A percentile compares a stretch with the other conserved stretches of the same genome.
phyloP scores from a whole-genome alignment of 768 basidiomycete genomes.

The Suillus subaureus region DNA sequence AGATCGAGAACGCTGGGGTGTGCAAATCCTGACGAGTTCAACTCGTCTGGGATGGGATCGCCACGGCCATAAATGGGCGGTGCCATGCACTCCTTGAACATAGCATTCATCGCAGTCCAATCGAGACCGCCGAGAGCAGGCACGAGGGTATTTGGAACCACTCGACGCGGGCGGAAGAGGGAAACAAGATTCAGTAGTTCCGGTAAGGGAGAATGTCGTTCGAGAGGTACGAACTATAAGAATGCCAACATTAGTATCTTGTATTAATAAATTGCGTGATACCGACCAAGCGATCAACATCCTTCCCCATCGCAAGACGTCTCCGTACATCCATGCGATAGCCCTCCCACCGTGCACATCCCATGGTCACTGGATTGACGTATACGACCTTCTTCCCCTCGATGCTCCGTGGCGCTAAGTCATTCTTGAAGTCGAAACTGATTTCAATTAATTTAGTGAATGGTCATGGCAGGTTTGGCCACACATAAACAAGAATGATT shows the following conservation, averaged over 20 bases:
- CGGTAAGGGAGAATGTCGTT: conserved; percentile 85
- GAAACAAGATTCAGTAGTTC: conserved; percentile 82
- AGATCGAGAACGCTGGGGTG: conserved; percentile 12
- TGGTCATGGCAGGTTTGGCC: conserved; percentile 9
- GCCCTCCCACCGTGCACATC: conserved; percentile 55
- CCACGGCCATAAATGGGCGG: neutral
- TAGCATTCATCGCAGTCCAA: conserved; percentile 68
- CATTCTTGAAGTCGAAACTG: conserved; percentile 11
- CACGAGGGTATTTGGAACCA: conserved; percentile 81
- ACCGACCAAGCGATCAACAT: conserved; percentile 67
- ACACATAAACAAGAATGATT: conserved; percentile 11
- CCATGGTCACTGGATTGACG: conserved; percentile 81
- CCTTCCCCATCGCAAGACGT: conserved; percentile 44
- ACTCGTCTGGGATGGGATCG: conserved; percentile 7
- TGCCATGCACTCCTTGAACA: conserved; percentile 64
- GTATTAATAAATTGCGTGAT: neutral
- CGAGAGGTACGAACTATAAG: conserved; percentile 75
- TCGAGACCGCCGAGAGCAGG: conserved; percentile 58
- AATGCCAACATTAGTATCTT: neutral
- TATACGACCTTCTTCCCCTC: conserved; percentile 70
- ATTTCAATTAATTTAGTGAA: neutral
- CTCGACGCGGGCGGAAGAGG: conserved; percentile 73
- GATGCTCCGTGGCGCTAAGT: conserved; percentile 36
- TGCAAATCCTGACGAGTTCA: conserved; percentile 9
- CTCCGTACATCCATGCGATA: conserved; percentile 45